Conservation (phyloP, 2,329 filamentous ascomycete genomes). For the Botryotinia calthae region DNA sequence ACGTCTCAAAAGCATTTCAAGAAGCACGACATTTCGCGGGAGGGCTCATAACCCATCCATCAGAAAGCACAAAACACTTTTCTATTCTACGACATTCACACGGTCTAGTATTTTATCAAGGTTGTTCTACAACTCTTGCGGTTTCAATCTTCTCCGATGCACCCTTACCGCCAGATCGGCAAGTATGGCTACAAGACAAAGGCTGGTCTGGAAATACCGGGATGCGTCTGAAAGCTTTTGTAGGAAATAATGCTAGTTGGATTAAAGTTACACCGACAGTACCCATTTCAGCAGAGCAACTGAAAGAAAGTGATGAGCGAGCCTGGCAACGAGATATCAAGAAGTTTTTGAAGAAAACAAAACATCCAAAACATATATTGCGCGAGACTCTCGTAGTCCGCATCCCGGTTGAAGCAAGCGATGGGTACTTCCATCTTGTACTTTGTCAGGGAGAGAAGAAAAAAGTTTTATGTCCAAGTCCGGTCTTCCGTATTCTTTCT, state of each 20-base stretch:
- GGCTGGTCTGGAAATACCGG: conserved; percentile 68
- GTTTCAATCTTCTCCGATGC: conserved; percentile 62
- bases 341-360: conserved; percentile 58
- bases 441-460: conserved; percentile 56
- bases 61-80: conserved; percentile 63
- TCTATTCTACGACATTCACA: conserved; percentile 66
- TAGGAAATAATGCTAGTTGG: conserved; percentile 60
- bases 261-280: conserved; percentile 63
- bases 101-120: conserved; percentile 64
- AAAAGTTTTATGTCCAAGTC: conserved; percentile 62
- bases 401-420: conserved; percentile 59
- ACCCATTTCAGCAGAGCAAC: conserved; percentile 46
- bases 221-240: conserved; percentile 62
- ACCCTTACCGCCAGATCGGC: conserved; percentile 55
- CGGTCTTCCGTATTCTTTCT: conserved; percentile 67
- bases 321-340: conserved; percentile 66
- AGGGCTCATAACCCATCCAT: conserved; percentile 61
- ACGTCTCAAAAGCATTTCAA: conserved; percentile 34
- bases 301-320: conserved; percentile 58
- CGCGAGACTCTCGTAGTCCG: conserved; percentile 64
- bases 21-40: conserved; percentile 65
- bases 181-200: conserved; percentile 66
- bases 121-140: conserved; percentile 60
- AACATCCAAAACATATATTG: conserved; percentile 47
- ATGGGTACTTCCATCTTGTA: conserved; percentile 68